Conservation (phyloP, 371 early-diverging fungal species). For the Actinomortierella ambigua region DNA sequence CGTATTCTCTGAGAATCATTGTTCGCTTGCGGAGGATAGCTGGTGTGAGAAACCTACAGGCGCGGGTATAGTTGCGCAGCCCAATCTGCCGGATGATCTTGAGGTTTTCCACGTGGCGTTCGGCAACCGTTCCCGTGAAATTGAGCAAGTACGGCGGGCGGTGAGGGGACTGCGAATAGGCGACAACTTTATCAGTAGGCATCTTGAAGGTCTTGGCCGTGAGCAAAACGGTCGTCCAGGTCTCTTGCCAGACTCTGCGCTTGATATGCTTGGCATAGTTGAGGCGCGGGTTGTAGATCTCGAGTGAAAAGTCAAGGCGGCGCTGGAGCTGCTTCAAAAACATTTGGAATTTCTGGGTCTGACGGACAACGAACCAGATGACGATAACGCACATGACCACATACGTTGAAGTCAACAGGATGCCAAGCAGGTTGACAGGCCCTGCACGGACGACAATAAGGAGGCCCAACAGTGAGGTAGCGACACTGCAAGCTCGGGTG, state of each 20-base stretch:
- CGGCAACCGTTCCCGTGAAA: conserved; percentile 61
- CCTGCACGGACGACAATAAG: conserved; percentile 44
- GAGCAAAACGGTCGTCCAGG: conserved; percentile 63
- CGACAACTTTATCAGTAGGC: conserved; percentile 51
- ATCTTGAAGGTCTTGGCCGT: conserved; percentile 59
- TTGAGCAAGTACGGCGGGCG: conserved; percentile 65
- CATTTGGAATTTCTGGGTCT: conserved; percentile 45
- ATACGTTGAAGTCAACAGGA: conserved; percentile 33
- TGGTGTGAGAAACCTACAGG: conserved; percentile 35
- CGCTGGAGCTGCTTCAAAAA: conserved; percentile 47
- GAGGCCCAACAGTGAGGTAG: conserved; percentile 46
- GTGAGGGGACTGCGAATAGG: conserved; percentile 48
- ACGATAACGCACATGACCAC: conserved; percentile 37
- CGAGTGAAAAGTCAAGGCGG: conserved; percentile 44
- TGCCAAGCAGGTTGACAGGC: conserved; percentile 17
- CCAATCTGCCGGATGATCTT: conserved; percentile 60
- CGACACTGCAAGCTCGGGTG: conserved; percentile 47
- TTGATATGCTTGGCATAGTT: conserved; percentile 48
- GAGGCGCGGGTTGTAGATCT: conserved; percentile 44
- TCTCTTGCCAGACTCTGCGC: conserved; percentile 62
- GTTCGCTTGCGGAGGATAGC: conserved; percentile 36
- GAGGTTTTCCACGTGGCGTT: conserved; percentile 66
- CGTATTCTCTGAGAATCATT: conserved; percentile 46
- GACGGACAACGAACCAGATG: conserved; percentile 40
- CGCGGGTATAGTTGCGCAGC: conserved; percentile 50